A percentile compares a stretch with the other conserved stretches of the same genome.
Evolutionary conservation across 1,284 basidiomycete genomes (phyloP).

Genomic region (Melampsora americana): DNA sequence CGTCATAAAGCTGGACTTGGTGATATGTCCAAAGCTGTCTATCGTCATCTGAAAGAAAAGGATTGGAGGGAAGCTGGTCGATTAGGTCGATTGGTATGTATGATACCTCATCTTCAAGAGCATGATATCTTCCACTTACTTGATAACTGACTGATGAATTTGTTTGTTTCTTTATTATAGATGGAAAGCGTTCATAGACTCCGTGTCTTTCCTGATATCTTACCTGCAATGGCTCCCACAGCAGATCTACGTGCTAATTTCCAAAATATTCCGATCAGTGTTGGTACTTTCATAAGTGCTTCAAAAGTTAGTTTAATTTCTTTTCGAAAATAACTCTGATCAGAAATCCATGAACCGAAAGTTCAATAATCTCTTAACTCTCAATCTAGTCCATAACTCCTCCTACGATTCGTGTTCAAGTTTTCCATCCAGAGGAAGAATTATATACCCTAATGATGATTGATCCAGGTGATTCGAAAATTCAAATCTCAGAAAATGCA

Average conservation of each 20-base stretch:
- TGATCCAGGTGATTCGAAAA: conserved; percentile 64
- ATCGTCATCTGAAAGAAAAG: conserved; percentile 76
- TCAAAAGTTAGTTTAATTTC: conserved; percentile 60
- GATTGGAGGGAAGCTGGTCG: conserved; percentile 78
- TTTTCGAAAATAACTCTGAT: not conserved
- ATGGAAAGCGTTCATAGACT: conserved; percentile 90
- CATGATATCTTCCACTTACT: not conserved
- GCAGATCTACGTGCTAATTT: conserved; percentile 61
- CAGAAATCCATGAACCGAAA: not conserved
- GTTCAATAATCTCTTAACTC: not conserved
- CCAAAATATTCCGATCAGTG: conserved; percentile 63
- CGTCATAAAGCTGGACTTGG: conserved; percentile 46
- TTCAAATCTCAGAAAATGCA: not conserved
- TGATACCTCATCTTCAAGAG: not conserved
- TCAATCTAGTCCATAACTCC: conserved; percentile 61
- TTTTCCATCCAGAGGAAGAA: conserved; percentile 73
- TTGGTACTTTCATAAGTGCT: conserved; percentile 66
- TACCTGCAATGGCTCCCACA: conserved; percentile 69
- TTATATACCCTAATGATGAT: conserved; percentile 85
- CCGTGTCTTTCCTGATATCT: conserved; percentile 80
- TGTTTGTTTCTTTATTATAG: conserved; percentile 55
- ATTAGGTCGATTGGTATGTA: conserved; percentile 73
- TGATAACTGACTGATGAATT: not conserved
- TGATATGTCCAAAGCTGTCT: conserved; percentile 61
- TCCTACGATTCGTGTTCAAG: conserved; percentile 67